phyloP scores from a whole-genome alignment of 1,139 yeast species.

The Blastobotrys arbuscula region DNA sequence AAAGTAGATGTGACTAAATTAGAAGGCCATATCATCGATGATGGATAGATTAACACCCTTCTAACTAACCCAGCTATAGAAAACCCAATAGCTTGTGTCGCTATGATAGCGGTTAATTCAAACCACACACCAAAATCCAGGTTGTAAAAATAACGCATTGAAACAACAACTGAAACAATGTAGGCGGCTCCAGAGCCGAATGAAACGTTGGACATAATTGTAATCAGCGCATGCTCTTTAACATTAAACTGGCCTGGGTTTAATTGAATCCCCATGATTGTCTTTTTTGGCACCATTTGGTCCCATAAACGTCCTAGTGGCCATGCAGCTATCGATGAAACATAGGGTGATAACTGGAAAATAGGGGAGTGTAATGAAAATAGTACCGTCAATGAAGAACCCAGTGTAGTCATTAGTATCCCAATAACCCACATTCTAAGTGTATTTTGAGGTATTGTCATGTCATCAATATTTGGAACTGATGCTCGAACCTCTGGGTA shows the following conservation, averaged over 20 bases:
- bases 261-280: constrained; percentile 42
- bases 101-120: constrained; percentile 45
- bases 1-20: constrained; percentile 41
- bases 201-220: constrained; percentile 55
- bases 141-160: constrained; percentile 49
- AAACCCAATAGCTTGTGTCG: constrained; percentile 62
- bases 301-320: constrained; percentile 56
- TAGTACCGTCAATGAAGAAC: constrained; percentile 54
- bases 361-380: constrained; percentile 58
- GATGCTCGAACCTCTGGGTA: constrained; percentile 68
- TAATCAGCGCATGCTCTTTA: constrained; percentile 60
- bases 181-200: constrained; percentile 59
- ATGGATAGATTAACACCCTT: constrained; percentile 54
- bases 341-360: constrained; percentile 48
- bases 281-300: constrained; percentile 42
- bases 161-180: constrained; percentile 53
- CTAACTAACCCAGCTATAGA: constrained; percentile 60
- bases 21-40: constrained; percentile 67
- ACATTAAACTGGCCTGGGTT: constrained; percentile 61
- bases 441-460: constrained; percentile 52
- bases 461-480: constrained; percentile 58
- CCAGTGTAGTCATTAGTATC: constrained; percentile 49
- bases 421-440: constrained; percentile 57
- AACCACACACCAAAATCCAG: constrained; percentile 46
- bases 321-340: constrained; percentile 57